Evolutionary conservation across 176 grass and related monocot genomes (phyloP), one percentile per base, ranked within the genome.

Genomic region (Tillandsia fasciculata): DNA sequence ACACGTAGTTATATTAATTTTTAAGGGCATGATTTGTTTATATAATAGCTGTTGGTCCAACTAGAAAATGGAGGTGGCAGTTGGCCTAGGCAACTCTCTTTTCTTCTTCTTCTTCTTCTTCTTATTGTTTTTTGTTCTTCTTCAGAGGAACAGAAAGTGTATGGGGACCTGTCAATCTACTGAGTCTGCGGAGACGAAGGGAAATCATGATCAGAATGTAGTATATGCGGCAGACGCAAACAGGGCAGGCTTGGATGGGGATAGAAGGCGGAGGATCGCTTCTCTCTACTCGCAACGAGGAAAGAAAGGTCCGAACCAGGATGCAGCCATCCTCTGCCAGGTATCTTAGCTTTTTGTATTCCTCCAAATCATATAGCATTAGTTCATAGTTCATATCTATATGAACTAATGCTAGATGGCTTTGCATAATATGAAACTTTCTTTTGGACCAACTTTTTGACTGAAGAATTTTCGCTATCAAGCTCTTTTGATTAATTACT

Each of bases 271-370:
- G 72, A 90, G 64, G 74, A 54, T 94, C 10, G 90, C 90, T 14
- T 99, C 89, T 63, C 84, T 93, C 71, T 99, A 68, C 78, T 99
- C 95, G 49, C 95, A 75, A 50, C 88, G 68, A 74, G 95, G 95
- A 77, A 90, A 88, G 84, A 99, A 99, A 50, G 95, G 95, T 12
- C 82, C 87, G 29, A 99, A 99, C 83, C 95, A 99, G 79, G 95
- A 99, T 78, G 68, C 95, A 50, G 87, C 75, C 50, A 94, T 99
- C 69, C 84, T 99, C 27, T 99, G 90, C 76, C 84, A 90, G 95
- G 95, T 89, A 57, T 56, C n/a, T 61, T 42, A 42, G 33, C 33
- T 5, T 42, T 6, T 6, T 7, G 4, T 42, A 42, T 42, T 42
- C 33, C 33, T 42, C 33, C 33, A 42, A 42, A 42, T 42, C 33